Evolutionary conservation across 768 basidiomycete species (phyloP).

Genomic region (Tephrocybe sp.): DNA sequence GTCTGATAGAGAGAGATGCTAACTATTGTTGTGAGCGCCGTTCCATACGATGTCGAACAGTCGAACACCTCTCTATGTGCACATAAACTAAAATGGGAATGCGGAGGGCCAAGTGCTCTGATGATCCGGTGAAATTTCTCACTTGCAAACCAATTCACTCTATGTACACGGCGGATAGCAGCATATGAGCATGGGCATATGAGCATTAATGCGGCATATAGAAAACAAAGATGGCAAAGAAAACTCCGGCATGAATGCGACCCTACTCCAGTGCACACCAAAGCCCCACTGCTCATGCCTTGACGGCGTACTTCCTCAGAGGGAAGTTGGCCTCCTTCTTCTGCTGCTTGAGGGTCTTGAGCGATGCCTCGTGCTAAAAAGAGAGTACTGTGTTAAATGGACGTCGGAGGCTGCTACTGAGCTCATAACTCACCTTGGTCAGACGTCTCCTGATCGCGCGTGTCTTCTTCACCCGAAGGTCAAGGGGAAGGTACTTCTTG

Average conservation of each 20-base stretch:
- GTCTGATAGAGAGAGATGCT: neutral
- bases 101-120: constrained; percentile 4
- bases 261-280: constrained; percentile 10
- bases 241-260: constrained; percentile 17
- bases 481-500: constrained; percentile 95
- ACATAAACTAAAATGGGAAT: neutral
- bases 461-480: constrained; percentile 97
- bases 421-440: constrained; percentile 64
- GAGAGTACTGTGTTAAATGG: neutral
- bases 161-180: neutral
- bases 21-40: neutral
- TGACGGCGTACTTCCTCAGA: constrained; percentile 90
- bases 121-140: neutral
- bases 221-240: constrained; percentile 18
- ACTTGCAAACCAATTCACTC: neutral
- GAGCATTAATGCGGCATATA: constrained; percentile 21
- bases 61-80: neutral
- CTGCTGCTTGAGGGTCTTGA: constrained; percentile 88
- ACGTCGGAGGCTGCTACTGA: neutral
- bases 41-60: constrained; percentile 1
- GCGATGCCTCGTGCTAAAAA: constrained; percentile 71
- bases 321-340: constrained; percentile 98
- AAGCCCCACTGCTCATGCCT: constrained; percentile 55
- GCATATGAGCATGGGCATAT: constrained; percentile 12
- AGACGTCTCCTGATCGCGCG: constrained; percentile 95